Percentiles rank a stretch among this genome's conserved stretches.
Evolutionary conservation across 2,329 filamentous ascomycete species (phyloP).

Genomic region (Cercospora zeina): DNA sequence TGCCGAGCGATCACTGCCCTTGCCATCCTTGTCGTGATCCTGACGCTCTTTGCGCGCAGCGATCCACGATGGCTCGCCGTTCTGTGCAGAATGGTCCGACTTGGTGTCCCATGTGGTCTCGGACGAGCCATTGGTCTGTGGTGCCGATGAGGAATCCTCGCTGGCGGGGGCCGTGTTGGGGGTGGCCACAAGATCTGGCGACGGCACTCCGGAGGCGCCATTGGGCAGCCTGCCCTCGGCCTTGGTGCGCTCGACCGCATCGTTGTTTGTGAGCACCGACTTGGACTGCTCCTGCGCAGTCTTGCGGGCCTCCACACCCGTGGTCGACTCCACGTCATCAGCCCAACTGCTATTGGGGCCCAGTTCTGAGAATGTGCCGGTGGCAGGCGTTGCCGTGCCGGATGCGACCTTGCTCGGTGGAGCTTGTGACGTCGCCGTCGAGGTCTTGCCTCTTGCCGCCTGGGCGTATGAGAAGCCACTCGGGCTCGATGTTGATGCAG

Average conservation of each 20-base stretch:
- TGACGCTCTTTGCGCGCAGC: constrained; percentile 44
- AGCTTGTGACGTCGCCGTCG: constrained; percentile 48
- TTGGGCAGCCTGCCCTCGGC: constrained; percentile 34
- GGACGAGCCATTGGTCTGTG: constrained; percentile 58
- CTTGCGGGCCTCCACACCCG: constrained; percentile 41
- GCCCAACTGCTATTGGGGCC: constrained; percentile 48
- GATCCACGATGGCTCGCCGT: constrained; percentile 66
- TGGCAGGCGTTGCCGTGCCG: constrained; percentile 46
- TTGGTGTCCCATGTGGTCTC: constrained; percentile 69
- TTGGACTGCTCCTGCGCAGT: constrained; percentile 30
- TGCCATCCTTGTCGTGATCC: constrained; percentile 26
- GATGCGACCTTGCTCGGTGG: constrained; percentile 50
- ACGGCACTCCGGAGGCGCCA: constrained; percentile 44
- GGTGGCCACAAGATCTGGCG: constrained; percentile 58
- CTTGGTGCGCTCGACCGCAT: constrained; percentile 37
- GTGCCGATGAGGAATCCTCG: constrained; percentile 61
- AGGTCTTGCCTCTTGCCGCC: constrained; percentile 78
- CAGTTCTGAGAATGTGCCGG: constrained; percentile 42
- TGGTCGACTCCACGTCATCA: constrained; percentile 50
- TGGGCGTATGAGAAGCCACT: constrained; percentile 84
- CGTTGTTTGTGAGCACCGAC: constrained; percentile 36
- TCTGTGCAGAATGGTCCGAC: constrained; percentile 62
- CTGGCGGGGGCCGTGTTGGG: constrained; percentile 62
- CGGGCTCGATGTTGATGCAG: constrained; percentile 34
- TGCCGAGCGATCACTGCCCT: constrained; percentile 16